A percentile compares a stretch with the other conserved stretches of the same genome.
phyloP scores from a whole-genome alignment of 2,329 filamentous ascomycete species.

The Cercospora sesami region DNA sequence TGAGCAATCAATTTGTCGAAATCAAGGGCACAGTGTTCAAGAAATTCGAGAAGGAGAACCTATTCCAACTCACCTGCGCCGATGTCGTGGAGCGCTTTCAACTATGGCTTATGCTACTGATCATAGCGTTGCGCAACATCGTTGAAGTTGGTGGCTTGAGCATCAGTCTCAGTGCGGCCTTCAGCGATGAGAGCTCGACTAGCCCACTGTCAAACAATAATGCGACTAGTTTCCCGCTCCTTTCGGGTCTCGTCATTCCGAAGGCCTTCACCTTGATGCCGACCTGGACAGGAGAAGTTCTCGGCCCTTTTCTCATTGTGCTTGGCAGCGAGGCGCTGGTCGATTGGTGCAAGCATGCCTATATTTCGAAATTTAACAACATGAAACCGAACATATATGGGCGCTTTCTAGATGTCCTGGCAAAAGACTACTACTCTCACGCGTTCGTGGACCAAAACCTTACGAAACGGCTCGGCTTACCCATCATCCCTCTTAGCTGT shows the following conservation, averaged over 20 bases:
- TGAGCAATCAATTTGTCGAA: slow-evolving; percentile 98
- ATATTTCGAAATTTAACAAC: slow-evolving; percentile 98
- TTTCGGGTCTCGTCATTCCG: slow-evolving; percentile 73
- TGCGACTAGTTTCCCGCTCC: slow-evolving; percentile 49
- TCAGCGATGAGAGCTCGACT: slow-evolving; percentile 22
- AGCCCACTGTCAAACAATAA: slow-evolving; percentile 41
- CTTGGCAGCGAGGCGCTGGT: slow-evolving; percentile 95
- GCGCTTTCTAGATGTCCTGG: slow-evolving; percentile 86
- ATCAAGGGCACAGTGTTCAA: slow-evolving; percentile 99
- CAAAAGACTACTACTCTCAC: slow-evolving; percentile 97
- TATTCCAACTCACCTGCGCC: slow-evolving; percentile 94
- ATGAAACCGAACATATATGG: slow-evolving; percentile 87
- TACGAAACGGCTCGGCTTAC: slow-evolving; percentile 83
- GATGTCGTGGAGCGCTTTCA: slow-evolving; percentile 97
- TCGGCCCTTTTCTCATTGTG: slow-evolving; percentile 91
- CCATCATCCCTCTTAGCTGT: slow-evolving; percentile 87
- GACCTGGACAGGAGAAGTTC: slow-evolving; percentile 80
- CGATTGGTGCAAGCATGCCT: slow-evolving; percentile 95
- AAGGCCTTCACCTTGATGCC: slow-evolving; percentile 90
- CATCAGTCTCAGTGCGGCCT: slow-evolving; percentile 39
- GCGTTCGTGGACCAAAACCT: slow-evolving; percentile 89
- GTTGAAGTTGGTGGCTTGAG: slow-evolving; percentile 90
- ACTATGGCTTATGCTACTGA: slow-evolving; percentile 93
- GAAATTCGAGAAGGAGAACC: slow-evolving; percentile 95
- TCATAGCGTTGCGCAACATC: slow-evolving; percentile 93